These are phyloP conservation scores for Russula olivacea DNA, from an alignment of 768 basidiomycete genomes.

Conservation along the genomic window DNA sequence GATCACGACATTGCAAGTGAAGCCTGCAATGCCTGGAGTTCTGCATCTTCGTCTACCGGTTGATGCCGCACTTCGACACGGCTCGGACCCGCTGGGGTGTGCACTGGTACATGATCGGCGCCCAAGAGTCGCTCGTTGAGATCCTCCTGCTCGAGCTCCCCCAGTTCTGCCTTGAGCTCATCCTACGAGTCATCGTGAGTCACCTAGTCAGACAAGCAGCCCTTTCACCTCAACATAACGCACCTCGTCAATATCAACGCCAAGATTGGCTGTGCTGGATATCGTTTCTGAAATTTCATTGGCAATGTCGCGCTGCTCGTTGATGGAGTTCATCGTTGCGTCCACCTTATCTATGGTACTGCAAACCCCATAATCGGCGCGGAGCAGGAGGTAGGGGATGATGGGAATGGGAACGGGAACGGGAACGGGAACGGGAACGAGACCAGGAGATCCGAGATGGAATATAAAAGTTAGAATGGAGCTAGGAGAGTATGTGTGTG, in stretches of 20 bases:
- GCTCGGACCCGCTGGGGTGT: constrained; percentile 62
- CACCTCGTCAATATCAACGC: constrained; percentile 68
- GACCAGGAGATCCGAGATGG: neutral
- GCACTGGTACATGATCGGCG: constrained; percentile 85
- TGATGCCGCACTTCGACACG: constrained; percentile 30
- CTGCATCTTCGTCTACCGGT: constrained; percentile 78
- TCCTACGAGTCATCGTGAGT: constrained; percentile 45
- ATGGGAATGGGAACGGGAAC: neutral
- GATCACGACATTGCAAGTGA: constrained; percentile 64
- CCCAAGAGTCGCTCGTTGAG: constrained; percentile 79
- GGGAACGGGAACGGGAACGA: neutral
- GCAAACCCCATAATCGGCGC: constrained; percentile 2
- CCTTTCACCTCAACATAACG: constrained; percentile 19
- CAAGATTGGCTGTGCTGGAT: constrained; percentile 58
- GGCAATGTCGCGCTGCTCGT: constrained; percentile 87
- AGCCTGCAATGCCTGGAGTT: constrained; percentile 86
- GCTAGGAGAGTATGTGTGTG: too few relatives aligned
- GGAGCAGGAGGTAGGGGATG: neutral
- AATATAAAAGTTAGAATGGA: neutral
- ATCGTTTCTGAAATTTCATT: constrained; percentile 90
- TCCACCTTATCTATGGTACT: constrained; percentile 90
- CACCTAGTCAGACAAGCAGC: neutral
- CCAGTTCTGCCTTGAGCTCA: constrained; percentile 71
- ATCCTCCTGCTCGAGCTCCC: constrained; percentile 82
- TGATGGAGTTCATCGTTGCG: constrained; percentile 76